Conservation (phyloP, 331 rosid species). For the Stylosanthes scabra region DNA sequence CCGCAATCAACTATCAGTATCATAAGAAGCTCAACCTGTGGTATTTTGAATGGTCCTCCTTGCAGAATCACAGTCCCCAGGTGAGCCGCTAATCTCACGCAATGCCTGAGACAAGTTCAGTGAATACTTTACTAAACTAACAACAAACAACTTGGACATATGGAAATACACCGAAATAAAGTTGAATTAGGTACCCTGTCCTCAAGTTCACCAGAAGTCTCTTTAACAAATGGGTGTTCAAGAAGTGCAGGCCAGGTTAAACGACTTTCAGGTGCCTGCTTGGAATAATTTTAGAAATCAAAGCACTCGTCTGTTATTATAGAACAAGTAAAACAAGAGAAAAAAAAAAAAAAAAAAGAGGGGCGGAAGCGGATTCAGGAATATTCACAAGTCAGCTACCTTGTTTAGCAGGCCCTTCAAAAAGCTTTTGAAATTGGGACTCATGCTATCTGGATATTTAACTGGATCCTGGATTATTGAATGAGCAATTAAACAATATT, state of each 20-base stretch:
- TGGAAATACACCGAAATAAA: slow-evolving; percentile 16
- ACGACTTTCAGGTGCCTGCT: slow-evolving; percentile 91
- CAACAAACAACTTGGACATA: slow-evolving; percentile 29
- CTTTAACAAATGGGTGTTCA: slow-evolving; percentile 94
- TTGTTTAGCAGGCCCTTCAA: slow-evolving; percentile 92
- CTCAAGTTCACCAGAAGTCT: slow-evolving; percentile 59
- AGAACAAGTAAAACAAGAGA: slow-evolving; percentile 32
- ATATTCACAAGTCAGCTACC: slow-evolving; percentile 58
- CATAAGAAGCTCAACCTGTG: slow-evolving; percentile 47
- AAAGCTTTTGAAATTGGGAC: slow-evolving; percentile 82
- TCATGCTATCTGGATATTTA: slow-evolving; percentile 92
- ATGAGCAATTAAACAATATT: slow-evolving; percentile 40
- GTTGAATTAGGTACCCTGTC: slow-evolving; percentile 57
- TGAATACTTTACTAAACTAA: slow-evolving; percentile 27
- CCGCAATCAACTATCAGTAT: slow-evolving; percentile 43
- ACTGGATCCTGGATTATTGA: slow-evolving; percentile 84
- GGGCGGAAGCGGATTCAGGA: background rate
- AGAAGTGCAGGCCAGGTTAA: slow-evolving; percentile 95
- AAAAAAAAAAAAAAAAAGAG: slow-evolving; percentile 6
- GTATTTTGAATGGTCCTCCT: slow-evolving; percentile 47
- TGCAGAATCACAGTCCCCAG: slow-evolving; percentile 51
- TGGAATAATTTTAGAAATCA: slow-evolving; percentile 37
- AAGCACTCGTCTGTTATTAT: slow-evolving; percentile 14
- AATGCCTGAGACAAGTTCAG: slow-evolving; percentile 61
- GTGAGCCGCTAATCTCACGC: slow-evolving; percentile 50